Base-by-base conservation (phyloP, 163 green algal genomes). In the Volvox carteri region DNA sequence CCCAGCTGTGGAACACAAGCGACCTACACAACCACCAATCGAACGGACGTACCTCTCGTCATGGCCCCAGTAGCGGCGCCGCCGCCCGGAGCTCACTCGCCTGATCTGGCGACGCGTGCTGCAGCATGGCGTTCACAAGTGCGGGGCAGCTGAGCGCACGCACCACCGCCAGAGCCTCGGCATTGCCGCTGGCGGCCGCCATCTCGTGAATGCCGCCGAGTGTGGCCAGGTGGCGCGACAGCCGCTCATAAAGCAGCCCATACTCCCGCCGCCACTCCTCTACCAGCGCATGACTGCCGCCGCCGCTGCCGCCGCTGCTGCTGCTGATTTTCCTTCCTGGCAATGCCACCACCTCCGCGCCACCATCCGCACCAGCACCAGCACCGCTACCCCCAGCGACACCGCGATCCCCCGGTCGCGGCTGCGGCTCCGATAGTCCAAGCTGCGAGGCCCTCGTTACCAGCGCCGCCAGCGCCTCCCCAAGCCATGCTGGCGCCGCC, bases 391-490 rank as follows among this genome's bases (percentile, higher is more conserved):
- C n/a, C n/a, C n/a, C n/a, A n/a, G n/a, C n/a, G n/a, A n/a, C n/a
- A n/a, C n/a, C n/a, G n/a, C n/a, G n/a, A n/a, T n/a, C n/a, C n/a
- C n/a, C n/a, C n/a, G n/a, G n/a, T n/a, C n/a, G n/a, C n/a, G 9
- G 21, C 86, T 4, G 75, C 68, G 62, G 58, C 0, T 48, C 65
- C 16, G 84, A 88, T 19, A 96, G 84, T 21, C 92, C 94, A 1
- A 95, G 90, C 91, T 96, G 93, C 16, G 77, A 89, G 23, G 90
- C 95, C 25, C 95, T 92, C 70, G 93, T 90, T 86, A 96, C 84
- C 85, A 98, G 86, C 28, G 95, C 93, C 4, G 83, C 85, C 5
- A 97, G 76, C 52, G 96, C 83, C 35, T 95, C 92, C 4, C 88
- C 92, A 2, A 97, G 93, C 95, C 95, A 98, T 9, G 79, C 80